phyloP scores from a whole-genome alignment of 2,329 filamentous ascomycete species.

The Penicillium sp. region DNA sequence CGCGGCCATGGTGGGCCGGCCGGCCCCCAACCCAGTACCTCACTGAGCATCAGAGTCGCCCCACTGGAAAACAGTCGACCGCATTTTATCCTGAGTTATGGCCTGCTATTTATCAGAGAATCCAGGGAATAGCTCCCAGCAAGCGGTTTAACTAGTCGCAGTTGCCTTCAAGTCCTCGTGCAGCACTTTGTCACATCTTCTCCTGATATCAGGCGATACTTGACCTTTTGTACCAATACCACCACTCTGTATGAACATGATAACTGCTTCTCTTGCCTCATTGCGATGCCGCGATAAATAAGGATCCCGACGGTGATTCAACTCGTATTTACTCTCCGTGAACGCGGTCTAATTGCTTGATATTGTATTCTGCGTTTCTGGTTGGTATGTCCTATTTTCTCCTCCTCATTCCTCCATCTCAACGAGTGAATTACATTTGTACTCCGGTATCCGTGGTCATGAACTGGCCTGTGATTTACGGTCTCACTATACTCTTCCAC shows the following conservation, averaged over 20 bases:
- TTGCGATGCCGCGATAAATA: too few relatives aligned
- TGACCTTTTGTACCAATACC: not conserved
- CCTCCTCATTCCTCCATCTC: too few relatives aligned
- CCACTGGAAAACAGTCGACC: conserved; percentile 34
- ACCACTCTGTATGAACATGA: not conserved
- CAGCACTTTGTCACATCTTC: not conserved
- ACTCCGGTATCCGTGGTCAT: not conserved
- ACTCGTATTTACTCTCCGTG: too few relatives aligned
- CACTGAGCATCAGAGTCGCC: conserved; percentile 36
- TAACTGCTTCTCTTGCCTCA: too few relatives aligned
- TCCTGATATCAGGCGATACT: not conserved
- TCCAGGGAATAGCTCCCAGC: conserved; percentile 27
- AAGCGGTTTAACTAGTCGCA: not conserved
- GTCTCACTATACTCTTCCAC: too few relatives aligned
- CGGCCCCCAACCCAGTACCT: conserved; percentile 41
- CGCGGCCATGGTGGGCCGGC: conserved; percentile 39
- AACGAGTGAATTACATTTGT: not conserved
- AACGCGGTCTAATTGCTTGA: too few relatives aligned
- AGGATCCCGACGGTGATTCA: too few relatives aligned
- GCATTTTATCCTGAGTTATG: conserved; percentile 46
- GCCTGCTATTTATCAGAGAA: conserved; percentile 42
- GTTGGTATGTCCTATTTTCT: too few relatives aligned
- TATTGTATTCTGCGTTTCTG: too few relatives aligned
- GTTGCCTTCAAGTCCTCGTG: not conserved
- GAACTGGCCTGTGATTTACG: too few relatives aligned